Evolutionary conservation across 2,329 filamentous ascomycete genomes (phyloP).

Genomic region (Aspergillus uvarum): DNA sequence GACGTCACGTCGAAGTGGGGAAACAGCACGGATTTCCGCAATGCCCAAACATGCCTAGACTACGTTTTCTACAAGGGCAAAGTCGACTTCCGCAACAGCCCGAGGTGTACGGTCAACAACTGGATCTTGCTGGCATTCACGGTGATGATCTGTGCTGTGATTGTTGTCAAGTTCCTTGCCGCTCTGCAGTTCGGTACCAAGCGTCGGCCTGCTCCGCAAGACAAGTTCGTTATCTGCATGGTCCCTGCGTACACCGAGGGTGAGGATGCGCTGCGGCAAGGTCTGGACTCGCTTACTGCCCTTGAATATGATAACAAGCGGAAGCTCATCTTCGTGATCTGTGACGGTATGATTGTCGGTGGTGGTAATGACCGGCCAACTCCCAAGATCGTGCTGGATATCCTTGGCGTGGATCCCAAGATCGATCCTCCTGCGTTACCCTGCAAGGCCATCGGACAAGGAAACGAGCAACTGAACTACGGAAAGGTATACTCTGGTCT

Average conservation of each 20-base stretch:
- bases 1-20: constrained; percentile 72
- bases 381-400: constrained; percentile 95
- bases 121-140: constrained; percentile 86
- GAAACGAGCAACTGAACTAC: constrained; percentile 92
- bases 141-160: constrained; percentile 76
- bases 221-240: constrained; percentile 98
- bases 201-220: constrained; percentile 81
- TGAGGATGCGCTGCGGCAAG: constrained; percentile 90
- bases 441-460: constrained; percentile 87
- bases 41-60: constrained; percentile 77
- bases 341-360: constrained; percentile 74
- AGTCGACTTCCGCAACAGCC: constrained; percentile 75
- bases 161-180: constrained; percentile 84
- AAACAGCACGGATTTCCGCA: constrained; percentile 51
- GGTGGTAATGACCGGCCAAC: constrained; percentile 94
- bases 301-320: constrained; percentile 98
- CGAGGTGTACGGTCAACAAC: constrained; percentile 83
- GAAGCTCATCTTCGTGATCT: constrained; percentile 59
- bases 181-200: constrained; percentile 93
- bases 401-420: constrained; percentile 94
- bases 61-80: constrained; percentile 81
- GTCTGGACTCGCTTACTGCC: constrained; percentile 88
- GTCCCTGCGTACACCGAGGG: constrained; percentile 97
- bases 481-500: constrained; percentile 98
- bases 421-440: constrained; percentile 90